These are phyloP conservation scores for Protomyces inundatus DNA, from an alignment of 1,139 yeast species.

Conservation along the genomic window DNA sequence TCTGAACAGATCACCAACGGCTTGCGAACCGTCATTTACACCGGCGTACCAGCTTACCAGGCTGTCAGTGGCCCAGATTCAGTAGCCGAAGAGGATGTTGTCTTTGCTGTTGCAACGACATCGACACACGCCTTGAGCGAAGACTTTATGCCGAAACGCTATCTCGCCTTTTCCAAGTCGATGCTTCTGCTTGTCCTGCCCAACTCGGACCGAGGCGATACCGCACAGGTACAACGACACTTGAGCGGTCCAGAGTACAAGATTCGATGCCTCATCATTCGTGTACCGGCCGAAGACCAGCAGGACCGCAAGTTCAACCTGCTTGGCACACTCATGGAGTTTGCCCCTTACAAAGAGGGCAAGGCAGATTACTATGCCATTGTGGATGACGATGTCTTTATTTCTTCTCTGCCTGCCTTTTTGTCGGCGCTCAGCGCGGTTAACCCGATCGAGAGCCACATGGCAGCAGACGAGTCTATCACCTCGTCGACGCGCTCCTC, in stretches of 20 bases:
- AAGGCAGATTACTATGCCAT: conserved; percentile 18
- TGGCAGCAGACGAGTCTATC: conserved; percentile 4
- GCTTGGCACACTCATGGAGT: conserved; percentile 6
- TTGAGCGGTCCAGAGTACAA: background rate
- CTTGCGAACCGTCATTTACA: background rate
- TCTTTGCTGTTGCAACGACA: conserved; percentile 19
- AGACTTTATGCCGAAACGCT: conserved; percentile 10
- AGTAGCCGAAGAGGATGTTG: background rate
- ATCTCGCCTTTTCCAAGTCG: background rate
- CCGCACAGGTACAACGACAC: background rate
- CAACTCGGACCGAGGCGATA: conserved; percentile 1
- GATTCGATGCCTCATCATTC: background rate
- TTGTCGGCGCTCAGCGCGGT: background rate
- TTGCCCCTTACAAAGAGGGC: conserved; percentile 10
- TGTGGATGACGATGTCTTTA: conserved; percentile 14
- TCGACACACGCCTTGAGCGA: conserved; percentile 2
- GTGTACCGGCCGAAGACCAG: conserved; percentile 1
- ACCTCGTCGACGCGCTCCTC: background rate
- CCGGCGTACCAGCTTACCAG: conserved; percentile 2
- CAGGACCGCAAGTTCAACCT: conserved; percentile 12
- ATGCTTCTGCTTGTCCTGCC: conserved; percentile 11
- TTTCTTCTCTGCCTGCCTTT: conserved; percentile 2
- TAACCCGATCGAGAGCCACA: conserved; percentile 14
- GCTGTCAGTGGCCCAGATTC: background rate
- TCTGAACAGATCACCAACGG: background rate